phyloP scores from a whole-genome alignment of 2,329 filamentous ascomycete genomes.

The Dactylellina leptospora region DNA sequence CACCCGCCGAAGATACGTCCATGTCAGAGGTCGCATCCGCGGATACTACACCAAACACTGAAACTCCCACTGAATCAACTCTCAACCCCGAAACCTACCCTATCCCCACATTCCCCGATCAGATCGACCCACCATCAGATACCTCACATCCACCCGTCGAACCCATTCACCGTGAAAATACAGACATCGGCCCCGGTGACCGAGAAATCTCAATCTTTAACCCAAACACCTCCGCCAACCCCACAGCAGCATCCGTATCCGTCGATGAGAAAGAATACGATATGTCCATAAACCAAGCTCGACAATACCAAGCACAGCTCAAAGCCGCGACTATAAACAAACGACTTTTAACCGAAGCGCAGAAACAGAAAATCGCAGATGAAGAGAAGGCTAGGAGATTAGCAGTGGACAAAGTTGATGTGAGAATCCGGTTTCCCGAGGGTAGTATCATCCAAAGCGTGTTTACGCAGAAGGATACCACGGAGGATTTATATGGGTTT shows the following conservation, averaged over 20 bases:
- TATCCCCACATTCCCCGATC: constrained; percentile 38
- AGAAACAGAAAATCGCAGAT: constrained; percentile 74
- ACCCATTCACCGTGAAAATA: constrained; percentile 49
- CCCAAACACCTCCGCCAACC: constrained; percentile 77
- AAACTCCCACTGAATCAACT: constrained; percentile 15
- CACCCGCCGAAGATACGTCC: constrained; percentile 27
- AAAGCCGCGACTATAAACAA: constrained; percentile 72
- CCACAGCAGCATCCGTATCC: constrained; percentile 70
- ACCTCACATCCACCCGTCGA: constrained; percentile 37
- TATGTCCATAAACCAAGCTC: constrained; percentile 78
- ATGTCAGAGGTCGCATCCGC: constrained; percentile 31
- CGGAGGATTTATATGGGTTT: constrained; percentile 75
- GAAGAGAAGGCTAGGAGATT: constrained; percentile 69
- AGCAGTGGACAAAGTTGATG: constrained; percentile 72
- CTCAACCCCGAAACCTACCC: constrained; percentile 34
- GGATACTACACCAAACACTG: constrained; percentile 20
- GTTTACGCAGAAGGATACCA: constrained; percentile 75
- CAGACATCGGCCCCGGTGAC: constrained; percentile 58
- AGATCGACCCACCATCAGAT: constrained; percentile 53
- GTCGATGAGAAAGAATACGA: constrained; percentile 74
- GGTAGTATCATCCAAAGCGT: constrained; percentile 78
- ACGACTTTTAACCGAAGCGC: constrained; percentile 81
- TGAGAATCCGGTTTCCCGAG: constrained; percentile 89
- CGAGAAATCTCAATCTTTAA: constrained; percentile 76
- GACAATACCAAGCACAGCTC: constrained; percentile 75